Base-by-base conservation (phyloP, 208 protist genomes). In the Tritrichomonas musculus region DNA sequence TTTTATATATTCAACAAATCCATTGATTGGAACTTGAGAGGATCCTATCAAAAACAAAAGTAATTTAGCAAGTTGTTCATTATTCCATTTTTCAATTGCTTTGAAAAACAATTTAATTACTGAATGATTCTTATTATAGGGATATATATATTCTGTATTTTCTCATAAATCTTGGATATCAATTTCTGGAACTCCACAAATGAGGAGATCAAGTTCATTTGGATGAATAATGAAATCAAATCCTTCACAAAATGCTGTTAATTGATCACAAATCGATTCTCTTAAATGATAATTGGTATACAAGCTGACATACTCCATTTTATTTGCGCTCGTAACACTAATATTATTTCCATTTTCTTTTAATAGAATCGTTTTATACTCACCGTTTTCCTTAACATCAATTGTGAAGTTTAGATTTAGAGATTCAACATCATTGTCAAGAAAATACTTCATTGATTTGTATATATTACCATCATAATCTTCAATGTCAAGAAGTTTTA, bases 21-120 rank as follows among this genome's bases (percentile, higher is more conserved):
- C 98, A 33, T 97, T 98, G n/a, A 99, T 96, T 22, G 98, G 98
- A 41, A 99, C 97, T 94, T 98, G 98, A 22, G 97, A 97, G 17
- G 98, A 98, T 72, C 98, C 98, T 0, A 98, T 99, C 8, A 98
- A 97, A 95, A 99, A 99, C 96, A 99, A 98, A n/a, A 99, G 95
- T 11, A 99, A 95, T 88, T 97, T 97, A 0, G 98, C 97, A 22
- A 96, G 93, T 92, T 98, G 97, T 94, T 97, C 96, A 53, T 92
- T 44, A 9, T 49, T 80, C 95, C 98, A 98, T 72, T 95, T 94
- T 14, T 96, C 93, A 25, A 99, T 96, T 0, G 96, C 96, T 69
- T 97, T 96, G 98, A 98, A 99, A 96, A 99, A 99, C 98, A 98
- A 99, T 20, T 97, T 96, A n/a, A 99, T 97, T 92, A 97, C 8